phyloP scores from a whole-genome alignment of 1,284 basidiomycete species.

The Cystobasidiaceae sp. region DNA sequence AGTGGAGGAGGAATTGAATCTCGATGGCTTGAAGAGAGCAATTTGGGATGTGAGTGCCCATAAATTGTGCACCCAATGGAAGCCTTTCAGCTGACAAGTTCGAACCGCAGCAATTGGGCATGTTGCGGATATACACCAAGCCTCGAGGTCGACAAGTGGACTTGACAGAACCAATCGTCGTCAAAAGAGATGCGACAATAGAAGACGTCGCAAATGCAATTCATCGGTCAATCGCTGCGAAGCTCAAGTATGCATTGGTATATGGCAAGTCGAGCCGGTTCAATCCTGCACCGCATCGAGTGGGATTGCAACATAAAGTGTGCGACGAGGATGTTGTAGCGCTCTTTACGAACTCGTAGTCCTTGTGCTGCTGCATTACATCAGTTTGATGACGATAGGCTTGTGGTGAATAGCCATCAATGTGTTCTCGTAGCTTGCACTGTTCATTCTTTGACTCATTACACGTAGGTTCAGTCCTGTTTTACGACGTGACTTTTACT shows the following conservation, averaged over 20 bases:
- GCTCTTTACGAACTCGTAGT: slow-evolving; percentile 41
- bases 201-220: slow-evolving; percentile 57
- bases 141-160: slow-evolving; percentile 80
- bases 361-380: background rate
- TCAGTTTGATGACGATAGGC: no score
- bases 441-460: no score
- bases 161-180: slow-evolving; percentile 83
- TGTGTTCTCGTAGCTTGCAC: no score
- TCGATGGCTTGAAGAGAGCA: slow-evolving; percentile 79
- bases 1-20: slow-evolving; percentile 86
- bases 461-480: no score
- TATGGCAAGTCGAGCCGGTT: slow-evolving; percentile 46
- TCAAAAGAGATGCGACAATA: slow-evolving; percentile 85
- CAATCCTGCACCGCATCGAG: slow-evolving; percentile 83
- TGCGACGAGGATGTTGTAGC: slow-evolving; percentile 90
- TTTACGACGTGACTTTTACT: no score
- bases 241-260: slow-evolving; percentile 52
- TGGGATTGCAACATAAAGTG: slow-evolving; percentile 75
- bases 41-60: slow-evolving; percentile 63
- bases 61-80: background rate
- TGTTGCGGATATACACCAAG: slow-evolving; percentile 73
- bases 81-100: background rate
- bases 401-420: no score
- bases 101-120: slow-evolving; percentile 20
- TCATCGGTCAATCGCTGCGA: slow-evolving; percentile 64